Evolutionary conservation across 163 green algal species (phyloP), one percentile per base, ranked within the genome.

Genomic region (Scenedesmus sp.): DNA sequence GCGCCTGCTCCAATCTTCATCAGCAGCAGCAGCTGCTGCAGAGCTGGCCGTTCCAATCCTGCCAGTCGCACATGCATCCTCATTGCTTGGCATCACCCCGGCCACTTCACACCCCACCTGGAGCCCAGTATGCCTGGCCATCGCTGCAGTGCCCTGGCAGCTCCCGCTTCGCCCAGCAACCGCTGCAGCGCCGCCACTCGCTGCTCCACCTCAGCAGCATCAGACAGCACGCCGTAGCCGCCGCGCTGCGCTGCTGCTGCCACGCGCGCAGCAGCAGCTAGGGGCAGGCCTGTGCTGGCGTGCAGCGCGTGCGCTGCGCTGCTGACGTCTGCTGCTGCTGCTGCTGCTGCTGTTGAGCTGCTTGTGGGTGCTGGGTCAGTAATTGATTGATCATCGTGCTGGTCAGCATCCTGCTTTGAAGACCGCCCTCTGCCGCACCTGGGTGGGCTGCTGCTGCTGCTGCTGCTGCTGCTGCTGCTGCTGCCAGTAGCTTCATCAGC

Each of bases 401-500:
- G 2, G 7, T 26, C 15, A 34, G 66, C 16, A 76, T 16, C 3
- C 7, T 79, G 70, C 70, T 79, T 79, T 52, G 70, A 23, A 15
- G 70, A 20, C 70, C 70, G 46, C 6, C 70, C 70, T 52, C 70
- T 79, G 70, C 70, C 5, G 5, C 70, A 20, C 6, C 46, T 79
- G 3, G 70, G 70, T 79, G 70, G 70, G 70, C 55, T 86, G 82
- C 15, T 86, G 20, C 82, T 86, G 54, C 23, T 82, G 54, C 34
- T 87, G 55, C 34, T 87, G 82, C 60, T 82, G 84, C 59, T 83
- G 86, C 62, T 84, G 85, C 62, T 82, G 81, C 16, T 86, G 15
- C 54, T 86, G 34, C 10, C 20, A 88, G 56, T 54, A 12, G 3
- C 76, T 59, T n/a, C 76, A 6, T 6, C 34, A 84, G 34, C 20